These are phyloP conservation scores for Zalaria obscura DNA, from an alignment of 2,329 filamentous ascomycete species.

Conservation along the genomic window DNA sequence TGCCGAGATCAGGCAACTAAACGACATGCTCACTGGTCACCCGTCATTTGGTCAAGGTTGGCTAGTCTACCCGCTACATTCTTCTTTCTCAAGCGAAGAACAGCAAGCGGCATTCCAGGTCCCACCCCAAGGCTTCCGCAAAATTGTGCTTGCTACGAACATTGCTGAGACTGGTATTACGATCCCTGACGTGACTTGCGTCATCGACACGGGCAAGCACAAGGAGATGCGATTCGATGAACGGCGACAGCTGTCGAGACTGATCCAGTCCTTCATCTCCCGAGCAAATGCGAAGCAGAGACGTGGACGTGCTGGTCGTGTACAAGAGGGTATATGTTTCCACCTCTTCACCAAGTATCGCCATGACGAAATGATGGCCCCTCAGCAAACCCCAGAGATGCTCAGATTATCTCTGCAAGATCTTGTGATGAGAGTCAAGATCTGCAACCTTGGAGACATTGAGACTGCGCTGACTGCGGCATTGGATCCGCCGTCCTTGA, in stretches of 20 bases:
- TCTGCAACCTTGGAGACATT: constrained; percentile 88
- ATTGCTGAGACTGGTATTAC: constrained; percentile 98
- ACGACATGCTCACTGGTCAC: constrained; percentile 70
- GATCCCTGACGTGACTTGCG: constrained; percentile 93
- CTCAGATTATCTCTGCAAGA: constrained; percentile 87
- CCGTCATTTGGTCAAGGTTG: constrained; percentile 62
- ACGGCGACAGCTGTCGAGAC: constrained; percentile 71
- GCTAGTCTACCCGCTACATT: constrained; percentile 83
- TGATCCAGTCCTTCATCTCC: constrained; percentile 92
- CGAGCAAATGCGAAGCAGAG: constrained; percentile 91
- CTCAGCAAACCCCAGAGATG: constrained; percentile 95
- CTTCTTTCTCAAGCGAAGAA: constrained; percentile 88
- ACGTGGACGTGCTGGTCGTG: constrained; percentile 83
- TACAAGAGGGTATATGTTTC: constrained; percentile 89
- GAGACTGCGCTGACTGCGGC: constrained; percentile 80
- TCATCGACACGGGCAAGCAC: constrained; percentile 92
- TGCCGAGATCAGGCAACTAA: constrained; percentile 54
- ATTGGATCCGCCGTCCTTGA: constrained; percentile 75
- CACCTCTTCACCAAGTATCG: constrained; percentile 86
- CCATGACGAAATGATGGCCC: constrained; percentile 70
- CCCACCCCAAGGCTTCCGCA: constrained; percentile 67
- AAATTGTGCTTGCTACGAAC: constrained; percentile 93
- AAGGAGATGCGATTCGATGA: constrained; percentile 97
- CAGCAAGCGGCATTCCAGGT: constrained; percentile 86
- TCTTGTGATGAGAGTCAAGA: constrained; percentile 89